Evolutionary conservation across 139 green algal genomes (phyloP), one percentile per base, ranked within the genome.

Genomic region (Coelastrella sp.): DNA sequence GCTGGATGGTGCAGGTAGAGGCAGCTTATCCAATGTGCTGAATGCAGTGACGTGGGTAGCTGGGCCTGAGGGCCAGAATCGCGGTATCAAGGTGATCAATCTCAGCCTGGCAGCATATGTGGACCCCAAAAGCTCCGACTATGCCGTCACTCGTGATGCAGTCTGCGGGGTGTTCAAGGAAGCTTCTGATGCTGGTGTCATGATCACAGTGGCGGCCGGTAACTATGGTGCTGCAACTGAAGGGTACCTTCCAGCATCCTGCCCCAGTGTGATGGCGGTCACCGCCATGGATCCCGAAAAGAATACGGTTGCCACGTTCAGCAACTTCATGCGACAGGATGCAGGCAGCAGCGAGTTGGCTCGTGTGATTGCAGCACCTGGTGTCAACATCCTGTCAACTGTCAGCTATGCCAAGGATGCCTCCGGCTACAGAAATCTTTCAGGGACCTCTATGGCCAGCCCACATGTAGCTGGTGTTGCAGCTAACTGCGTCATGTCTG

Each of bases 381-480:
- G 67, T 23, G 15, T 27, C 27, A 15, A 38, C 11, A 51, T 76
- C 34, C 19, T 57, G 6, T 41, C 21, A 13, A 76, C 67, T 32
- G 37, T 51, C 5, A 41, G 21, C 17, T 76, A 53, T 51, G 67
- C 32, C 9, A 40, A 32, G 32, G 50, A 81, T 50, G 30, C 73
- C 13, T 37, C 32, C 21, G 73, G 73, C 17, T 81, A 81, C 15
- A 23, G 19, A 8, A 21, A 30, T 15, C 35, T 81, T 19, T 48
- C 45, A 9, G 73, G 73, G 2, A 81, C 73, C 11, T 38, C 19
- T 50, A 81, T 81, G 73, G 73, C 73, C 3, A 25, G 27, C 35
- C 73, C 73, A 40, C 73, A 81, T 40, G 50, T 81, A 25, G 73
- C 73, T 67, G 73, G 73, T 27, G n/a, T 81, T 67, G 73, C 48